Percentiles rank a stretch among this genome's conserved stretches.
phyloP scores from a whole-genome alignment of 176 grass and related monocot species.

The Tillandsia leiboldiana region DNA sequence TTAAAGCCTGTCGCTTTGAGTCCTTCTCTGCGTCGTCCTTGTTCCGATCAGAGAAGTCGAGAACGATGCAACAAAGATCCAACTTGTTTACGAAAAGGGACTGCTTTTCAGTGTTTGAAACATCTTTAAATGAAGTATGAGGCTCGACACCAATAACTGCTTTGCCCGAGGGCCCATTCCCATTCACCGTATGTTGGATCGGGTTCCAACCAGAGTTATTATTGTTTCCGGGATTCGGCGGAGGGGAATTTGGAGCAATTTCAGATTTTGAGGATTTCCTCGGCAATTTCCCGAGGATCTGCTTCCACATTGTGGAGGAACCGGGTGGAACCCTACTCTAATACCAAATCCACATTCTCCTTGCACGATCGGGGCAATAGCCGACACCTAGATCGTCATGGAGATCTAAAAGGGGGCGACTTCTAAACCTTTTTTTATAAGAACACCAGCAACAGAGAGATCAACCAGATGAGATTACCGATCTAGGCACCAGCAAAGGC shows the following conservation, averaged over 20 bases:
- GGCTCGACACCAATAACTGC: slow-evolving; percentile 20
- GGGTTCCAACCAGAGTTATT: slow-evolving; percentile 23
- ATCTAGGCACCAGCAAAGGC: no score
- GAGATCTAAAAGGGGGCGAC: no score
- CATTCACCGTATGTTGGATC: slow-evolving; percentile 12
- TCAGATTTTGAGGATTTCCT: slow-evolving; percentile 66
- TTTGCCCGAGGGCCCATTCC: slow-evolving; percentile 2
- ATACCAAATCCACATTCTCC: neutral
- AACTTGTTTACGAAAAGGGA: slow-evolving; percentile 77
- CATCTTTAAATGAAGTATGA: slow-evolving; percentile 27
- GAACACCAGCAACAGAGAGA: no score
- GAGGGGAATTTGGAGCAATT: slow-evolving; percentile 9
- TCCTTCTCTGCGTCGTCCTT: slow-evolving; percentile 88
- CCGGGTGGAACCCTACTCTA: slow-evolving; percentile 2
- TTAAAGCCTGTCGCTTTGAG: slow-evolving; percentile 67
- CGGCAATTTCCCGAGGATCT: slow-evolving; percentile 75
- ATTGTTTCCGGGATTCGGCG: slow-evolving; percentile 20
- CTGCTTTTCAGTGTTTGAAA: slow-evolving; percentile 38
- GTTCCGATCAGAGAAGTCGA: slow-evolving; percentile 78
- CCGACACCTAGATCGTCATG: neutral
- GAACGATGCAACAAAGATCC: slow-evolving; percentile 61
- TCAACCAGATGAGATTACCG: no score
- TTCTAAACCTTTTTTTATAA: no score
- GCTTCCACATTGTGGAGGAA: slow-evolving; percentile 82
- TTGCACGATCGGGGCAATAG: neutral